Conservation (phyloP, 139 green algal genomes). For the Coelastrella sp. region DNA sequence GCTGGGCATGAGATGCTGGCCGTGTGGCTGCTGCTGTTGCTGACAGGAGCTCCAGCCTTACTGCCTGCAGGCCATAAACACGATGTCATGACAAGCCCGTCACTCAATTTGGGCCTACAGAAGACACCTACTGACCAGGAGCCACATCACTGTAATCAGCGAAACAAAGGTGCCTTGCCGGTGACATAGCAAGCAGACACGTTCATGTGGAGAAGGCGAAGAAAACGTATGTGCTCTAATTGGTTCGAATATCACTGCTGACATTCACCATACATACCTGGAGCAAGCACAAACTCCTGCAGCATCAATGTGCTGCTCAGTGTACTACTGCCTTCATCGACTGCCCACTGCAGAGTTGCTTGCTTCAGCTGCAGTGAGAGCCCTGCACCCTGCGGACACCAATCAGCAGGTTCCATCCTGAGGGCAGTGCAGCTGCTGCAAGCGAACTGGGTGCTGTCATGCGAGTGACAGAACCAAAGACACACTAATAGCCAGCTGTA, state of each 20-base stretch:
- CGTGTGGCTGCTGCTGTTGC: neutral
- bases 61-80: too few species aligned
- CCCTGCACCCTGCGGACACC: neutral
- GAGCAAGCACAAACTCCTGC: neutral
- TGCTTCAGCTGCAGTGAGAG: neutral
- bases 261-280: neutral
- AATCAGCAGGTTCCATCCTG: neutral
- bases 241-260: neutral
- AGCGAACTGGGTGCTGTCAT: too few species aligned
- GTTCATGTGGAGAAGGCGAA: neutral
- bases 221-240: neutral
- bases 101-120: too few species aligned
- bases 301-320: conserved; percentile 2
- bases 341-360: conserved; percentile 17
- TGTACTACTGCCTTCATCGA: neutral
- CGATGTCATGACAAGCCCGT: too few species aligned
- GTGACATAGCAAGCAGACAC: neutral
- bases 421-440: too few species aligned
- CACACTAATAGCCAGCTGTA: neutral
- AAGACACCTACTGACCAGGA: too few species aligned
- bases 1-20: neutral
- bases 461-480: neutral
- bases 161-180: too few species aligned
- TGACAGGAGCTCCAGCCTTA: too few species aligned
- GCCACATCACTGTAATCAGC: too few species aligned